Evolutionary conservation across 345 rosid species (phyloP), one percentile per base, ranked within the genome.

Genomic region (Citrus mangshanensis): DNA sequence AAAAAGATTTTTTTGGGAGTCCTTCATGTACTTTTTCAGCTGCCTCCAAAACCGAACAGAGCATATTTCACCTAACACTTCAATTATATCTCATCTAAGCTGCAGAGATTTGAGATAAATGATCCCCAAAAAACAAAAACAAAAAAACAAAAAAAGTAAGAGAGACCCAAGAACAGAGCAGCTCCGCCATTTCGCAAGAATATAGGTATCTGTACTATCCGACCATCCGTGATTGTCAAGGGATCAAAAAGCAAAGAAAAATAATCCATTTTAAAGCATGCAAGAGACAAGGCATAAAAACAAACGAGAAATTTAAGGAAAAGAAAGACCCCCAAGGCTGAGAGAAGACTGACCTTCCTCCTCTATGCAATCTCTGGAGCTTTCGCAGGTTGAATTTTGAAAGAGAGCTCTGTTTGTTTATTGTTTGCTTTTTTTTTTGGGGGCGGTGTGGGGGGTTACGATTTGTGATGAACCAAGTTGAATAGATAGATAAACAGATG

Each of bases 1-100:
- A 46, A 77, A 40, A 30, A 69, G 86, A 68, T 72, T 78, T 68
- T 79, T 38, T 60, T 32, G 34, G 76, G 81, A 65, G 81, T 80
- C 76, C 49, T 69, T 74, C 79, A 30, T 70, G 24, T 18, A 40
- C 28, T 51, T 74, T 51, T 60, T 73, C 18, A 10, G 34, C n/a
- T 71, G 37, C 70, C 68, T 14, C n/a, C 19, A 68, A 40, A 65
- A 40, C 19, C n/a, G 58, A 75, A 75, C 64, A 82, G 22, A 68
- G 24, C 63, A 55, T 30, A 56, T 25, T 12, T 16, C 13, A 40
- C 32, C 38, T 1, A 74, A 21, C 2, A 42, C 54, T 63, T 21
- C 30, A n/a, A 58, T 12, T 24, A 56, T 58, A 7, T 25, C 9
- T 21, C 6, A 37, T 68, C 54, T n/a, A 22, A 9, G 21, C 51